Evolutionary conservation across 2,329 filamentous ascomycete genomes (phyloP).

Genomic region (Beauveria caledonica): DNA sequence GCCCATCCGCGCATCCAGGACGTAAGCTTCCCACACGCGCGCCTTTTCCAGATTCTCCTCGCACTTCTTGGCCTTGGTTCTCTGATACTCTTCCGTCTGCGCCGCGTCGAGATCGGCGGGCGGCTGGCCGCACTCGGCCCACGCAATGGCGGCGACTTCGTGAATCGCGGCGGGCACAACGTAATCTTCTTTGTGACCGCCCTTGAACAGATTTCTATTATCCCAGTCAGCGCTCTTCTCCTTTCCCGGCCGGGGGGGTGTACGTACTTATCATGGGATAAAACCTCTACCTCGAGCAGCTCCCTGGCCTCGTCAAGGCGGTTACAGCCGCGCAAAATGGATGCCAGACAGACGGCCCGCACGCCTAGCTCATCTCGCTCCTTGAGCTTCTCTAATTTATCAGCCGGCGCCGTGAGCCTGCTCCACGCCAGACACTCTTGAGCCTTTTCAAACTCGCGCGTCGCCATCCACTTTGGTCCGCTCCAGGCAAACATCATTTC

Average conservation of each 20-base stretch:
- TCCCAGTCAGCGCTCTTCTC: background rate
- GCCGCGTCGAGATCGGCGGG: slow-evolving; percentile 21
- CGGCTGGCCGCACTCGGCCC: slow-evolving; percentile 55
- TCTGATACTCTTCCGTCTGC: slow-evolving; percentile 30
- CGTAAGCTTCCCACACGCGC: slow-evolving; percentile 61
- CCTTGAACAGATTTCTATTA: slow-evolving; percentile 46
- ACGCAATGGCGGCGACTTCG: slow-evolving; percentile 75
- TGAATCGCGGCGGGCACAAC: slow-evolving; percentile 69
- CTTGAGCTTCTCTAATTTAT: slow-evolving; percentile 34
- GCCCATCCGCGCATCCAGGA: slow-evolving; percentile 66
- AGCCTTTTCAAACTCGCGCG: slow-evolving; percentile 54
- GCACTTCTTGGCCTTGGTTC: slow-evolving; percentile 50
- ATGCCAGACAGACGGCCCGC: slow-evolving; percentile 56
- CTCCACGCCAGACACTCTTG: slow-evolving; percentile 56
- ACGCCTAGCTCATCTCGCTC: slow-evolving; percentile 55
- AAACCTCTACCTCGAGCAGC: slow-evolving; percentile 54
- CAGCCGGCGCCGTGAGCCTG: slow-evolving; percentile 42
- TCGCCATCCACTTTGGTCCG: slow-evolving; percentile 72
- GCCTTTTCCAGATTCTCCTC: slow-evolving; percentile 58
- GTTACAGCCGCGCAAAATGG: slow-evolving; percentile 56
- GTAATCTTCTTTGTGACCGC: slow-evolving; percentile 59
- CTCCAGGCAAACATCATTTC: slow-evolving; percentile 97
- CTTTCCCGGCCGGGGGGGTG: no score
- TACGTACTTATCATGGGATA: slow-evolving; percentile 54
- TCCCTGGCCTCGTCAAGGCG: slow-evolving; percentile 56